Evolutionary conservation across 345 rosid species (phyloP).

Genomic region (Diplotaxis tenuifolia): DNA sequence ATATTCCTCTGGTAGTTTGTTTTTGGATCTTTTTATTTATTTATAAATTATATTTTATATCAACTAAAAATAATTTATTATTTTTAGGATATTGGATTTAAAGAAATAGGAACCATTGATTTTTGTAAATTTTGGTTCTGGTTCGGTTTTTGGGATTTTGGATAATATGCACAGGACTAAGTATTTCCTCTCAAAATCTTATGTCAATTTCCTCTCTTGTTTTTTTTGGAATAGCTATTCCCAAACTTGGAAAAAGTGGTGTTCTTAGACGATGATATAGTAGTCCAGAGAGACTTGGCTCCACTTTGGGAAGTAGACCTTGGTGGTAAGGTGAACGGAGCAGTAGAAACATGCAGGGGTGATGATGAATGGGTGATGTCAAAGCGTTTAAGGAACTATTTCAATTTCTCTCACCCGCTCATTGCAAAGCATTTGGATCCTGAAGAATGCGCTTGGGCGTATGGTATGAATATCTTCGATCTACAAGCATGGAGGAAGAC

Average conservation of each 20-base stretch:
- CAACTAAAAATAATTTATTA: no score
- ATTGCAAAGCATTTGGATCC: constrained; percentile 76
- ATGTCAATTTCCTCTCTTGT: neutral
- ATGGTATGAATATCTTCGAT: constrained; percentile 98
- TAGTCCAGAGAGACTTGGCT: constrained; percentile 84
- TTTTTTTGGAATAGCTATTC: constrained; percentile 64
- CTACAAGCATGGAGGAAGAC: constrained; percentile 87
- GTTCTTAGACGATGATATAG: constrained; percentile 93
- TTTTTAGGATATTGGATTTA: no score
- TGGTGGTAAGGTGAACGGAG: constrained; percentile 89
- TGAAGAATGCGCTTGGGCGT: constrained; percentile 98
- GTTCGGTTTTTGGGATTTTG: no score
- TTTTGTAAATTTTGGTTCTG: no score
- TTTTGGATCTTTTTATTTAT: no score
- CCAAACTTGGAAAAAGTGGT: constrained; percentile 92
- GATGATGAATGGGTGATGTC: constrained; percentile 99
- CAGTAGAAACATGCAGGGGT: constrained; percentile 97
- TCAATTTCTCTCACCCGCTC: constrained; percentile 97
- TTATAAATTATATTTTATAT: no score
- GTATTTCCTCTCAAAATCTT: neutral
- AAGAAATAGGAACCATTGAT: no score
- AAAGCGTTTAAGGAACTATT: constrained; percentile 90
- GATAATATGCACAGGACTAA: no score
- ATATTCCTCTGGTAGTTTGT: no score
- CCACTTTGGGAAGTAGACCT: constrained; percentile 95